These are phyloP conservation scores for Elongisporangium anandrum DNA, from an alignment of 352 stramenopile species.

Conservation along the genomic window DNA sequence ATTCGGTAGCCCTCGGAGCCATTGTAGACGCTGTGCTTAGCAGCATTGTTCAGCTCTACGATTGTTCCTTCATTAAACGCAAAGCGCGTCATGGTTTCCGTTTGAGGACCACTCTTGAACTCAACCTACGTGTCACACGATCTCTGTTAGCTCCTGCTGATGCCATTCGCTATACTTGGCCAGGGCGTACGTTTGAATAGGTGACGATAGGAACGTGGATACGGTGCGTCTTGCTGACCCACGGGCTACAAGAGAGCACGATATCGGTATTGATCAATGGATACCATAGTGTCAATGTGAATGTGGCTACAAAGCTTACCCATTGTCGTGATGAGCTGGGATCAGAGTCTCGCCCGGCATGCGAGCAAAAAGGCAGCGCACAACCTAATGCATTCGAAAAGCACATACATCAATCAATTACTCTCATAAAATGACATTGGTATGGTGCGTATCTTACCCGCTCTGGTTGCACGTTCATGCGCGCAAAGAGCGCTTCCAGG, in stretches of 20 bases:
- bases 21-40: slow-evolving; percentile 93
- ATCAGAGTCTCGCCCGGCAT: slow-evolving; percentile 92
- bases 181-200: slow-evolving; percentile 22
- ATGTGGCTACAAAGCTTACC: slow-evolving; percentile 27
- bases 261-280: neutral
- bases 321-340: slow-evolving; percentile 95
- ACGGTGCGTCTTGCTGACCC: slow-evolving; percentile 92
- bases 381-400: slow-evolving; percentile 30
- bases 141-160: neutral
- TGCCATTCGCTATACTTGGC: neutral
- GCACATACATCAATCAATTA: neutral
- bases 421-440: neutral
- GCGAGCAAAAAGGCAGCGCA: slow-evolving; percentile 91
- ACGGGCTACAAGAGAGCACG: slow-evolving; percentile 26
- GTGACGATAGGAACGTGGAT: slow-evolving; percentile 93
- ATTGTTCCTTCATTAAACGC: slow-evolving; percentile 89
- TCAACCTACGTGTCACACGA: slow-evolving; percentile 16
- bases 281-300: neutral
- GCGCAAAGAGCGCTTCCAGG: slow-evolving; percentile 75
- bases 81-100: slow-evolving; percentile 55
- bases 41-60: slow-evolving; percentile 97
- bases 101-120: slow-evolving; percentile 59
- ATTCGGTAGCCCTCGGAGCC: slow-evolving; percentile 75
- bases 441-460: slow-evolving; percentile 11
- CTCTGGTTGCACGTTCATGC: slow-evolving; percentile 32